Conservation (phyloP, 176 grass and related monocot species). For the Bothriochloa decipiens region DNA sequence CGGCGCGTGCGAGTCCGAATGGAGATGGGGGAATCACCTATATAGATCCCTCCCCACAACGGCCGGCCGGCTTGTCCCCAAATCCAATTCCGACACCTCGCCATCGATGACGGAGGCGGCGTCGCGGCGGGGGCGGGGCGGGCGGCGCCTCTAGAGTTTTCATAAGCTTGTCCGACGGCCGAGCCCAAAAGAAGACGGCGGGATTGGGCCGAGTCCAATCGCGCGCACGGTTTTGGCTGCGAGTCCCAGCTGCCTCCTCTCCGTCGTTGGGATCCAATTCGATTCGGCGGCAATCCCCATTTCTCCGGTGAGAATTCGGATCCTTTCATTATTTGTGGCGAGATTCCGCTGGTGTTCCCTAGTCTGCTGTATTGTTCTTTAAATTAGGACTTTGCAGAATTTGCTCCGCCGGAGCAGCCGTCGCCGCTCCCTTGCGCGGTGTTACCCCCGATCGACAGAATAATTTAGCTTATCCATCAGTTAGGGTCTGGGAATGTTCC, state of each 20-base stretch:
- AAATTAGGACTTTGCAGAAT: neutral
- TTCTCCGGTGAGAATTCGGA: neutral
- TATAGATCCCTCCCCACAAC: conserved; percentile 37
- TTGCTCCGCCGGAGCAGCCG: neutral
- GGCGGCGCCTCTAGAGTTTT: conserved; percentile 4
- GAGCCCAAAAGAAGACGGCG: neutral
- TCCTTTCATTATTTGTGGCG: neutral
- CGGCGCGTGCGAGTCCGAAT: conserved; percentile 22
- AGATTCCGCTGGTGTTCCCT: neutral
- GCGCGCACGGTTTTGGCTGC: neutral
- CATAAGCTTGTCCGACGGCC: neutral
- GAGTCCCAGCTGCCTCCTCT: neutral
- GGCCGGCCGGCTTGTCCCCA: conserved; percentile 12
- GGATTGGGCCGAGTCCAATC: neutral
- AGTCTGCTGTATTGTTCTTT: neutral
- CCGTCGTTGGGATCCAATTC: conserved; percentile 19
- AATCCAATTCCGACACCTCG: conserved; percentile 14
- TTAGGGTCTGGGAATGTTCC: conserved; percentile 29
- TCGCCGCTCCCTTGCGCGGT: neutral
- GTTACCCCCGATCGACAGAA: neutral
- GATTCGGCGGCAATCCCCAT: conserved; percentile 9
- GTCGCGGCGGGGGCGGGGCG: neutral
- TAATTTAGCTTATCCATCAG: neutral
- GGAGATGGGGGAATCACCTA: conserved; percentile 19
- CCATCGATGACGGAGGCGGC: conserved; percentile 27